Evolutionary conservation across 306 rosid species (phyloP), one percentile per base, ranked within the genome.

Genomic region (Glycine latifolia): DNA sequence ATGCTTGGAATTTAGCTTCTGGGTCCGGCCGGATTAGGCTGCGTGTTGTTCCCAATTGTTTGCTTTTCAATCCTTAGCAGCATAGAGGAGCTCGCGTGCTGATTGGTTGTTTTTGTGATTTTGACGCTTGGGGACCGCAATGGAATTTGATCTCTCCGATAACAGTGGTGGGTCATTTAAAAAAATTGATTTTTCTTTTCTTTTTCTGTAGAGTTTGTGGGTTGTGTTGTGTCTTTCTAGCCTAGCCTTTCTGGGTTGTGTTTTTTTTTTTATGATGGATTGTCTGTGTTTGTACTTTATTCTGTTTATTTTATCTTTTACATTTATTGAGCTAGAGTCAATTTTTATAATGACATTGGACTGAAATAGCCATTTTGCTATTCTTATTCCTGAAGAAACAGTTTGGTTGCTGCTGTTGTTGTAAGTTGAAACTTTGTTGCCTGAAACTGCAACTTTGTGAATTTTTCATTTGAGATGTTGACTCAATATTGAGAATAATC

Each of bases 141-240:
- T 92, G 97, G 97, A 89, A 63, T 87, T 88, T 87, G 90, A 90
- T 71, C 90, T 80, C 77, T 85, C 97, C 10, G 97, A 92, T 84
- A 91, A 93, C 87, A 92, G 97, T 61, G 97, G 97, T 92, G 87
- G 84, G 97, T 61, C 75, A 20, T 46, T 66, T 70, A 4, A 48
- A 75, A 72, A 67, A 35, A 15, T 4, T 12, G 26, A 8, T 56
- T 60, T 81, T 68, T 49, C 35, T 77, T 26, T 0, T 55, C 8
- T 31, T 62, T 41, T 69, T 59, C 8, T 20, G 20, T 20, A 20
- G 20, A 20, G 20, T 20, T 0, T 20, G 20, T 20, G 20, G 20
- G 20, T 20, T 20, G 20, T 20, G 20, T 20, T 20, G 20, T 16
- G 14, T 48, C 4, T 35, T 35, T 35, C 59, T 54, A 70, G 73